Evolutionary conservation across 75 land plant genomes (phyloP).

Genomic region (Selaginella moellendorffii): DNA sequence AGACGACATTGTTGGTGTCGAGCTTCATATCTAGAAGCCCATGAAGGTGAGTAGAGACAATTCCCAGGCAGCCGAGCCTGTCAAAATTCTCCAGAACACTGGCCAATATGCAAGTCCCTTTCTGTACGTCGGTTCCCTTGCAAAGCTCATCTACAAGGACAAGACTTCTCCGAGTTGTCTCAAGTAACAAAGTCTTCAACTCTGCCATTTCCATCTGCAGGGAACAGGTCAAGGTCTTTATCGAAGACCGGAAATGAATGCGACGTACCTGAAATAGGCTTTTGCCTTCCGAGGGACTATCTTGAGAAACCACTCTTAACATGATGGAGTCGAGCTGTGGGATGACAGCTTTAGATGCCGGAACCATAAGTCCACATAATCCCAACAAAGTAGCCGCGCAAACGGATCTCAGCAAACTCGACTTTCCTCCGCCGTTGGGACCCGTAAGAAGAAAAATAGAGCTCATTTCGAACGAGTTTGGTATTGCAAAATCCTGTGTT

Average conservation of each 20-base stretch:
- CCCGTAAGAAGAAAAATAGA: constrained; percentile 86
- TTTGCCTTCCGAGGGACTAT: constrained; percentile 96
- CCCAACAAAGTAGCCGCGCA: constrained; percentile 92
- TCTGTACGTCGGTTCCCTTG: constrained; percentile 84
- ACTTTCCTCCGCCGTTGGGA: constrained; percentile 98
- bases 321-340: constrained; percentile 81
- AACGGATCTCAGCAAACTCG: constrained; percentile 81
- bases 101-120: constrained; percentile 89
- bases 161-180: constrained; percentile 48
- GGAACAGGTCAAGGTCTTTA: not conserved
- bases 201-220: constrained; percentile 91
- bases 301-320: constrained; percentile 82
- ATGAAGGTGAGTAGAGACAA: constrained; percentile 89
- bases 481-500: not conserved
- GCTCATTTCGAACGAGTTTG: constrained; percentile 56
- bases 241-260: not conserved
- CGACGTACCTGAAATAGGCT: constrained; percentile 80
- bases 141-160: constrained; percentile 90
- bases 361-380: constrained; percentile 92
- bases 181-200: constrained; percentile 43
- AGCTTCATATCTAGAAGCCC: constrained; percentile 68
- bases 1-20: constrained; percentile 26
- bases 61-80: constrained; percentile 63
- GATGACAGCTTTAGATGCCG: constrained; percentile 55
- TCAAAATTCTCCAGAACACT: constrained; percentile 80